Percentiles rank a stretch among this genome's conserved stretches.
Conservation (phyloP, 2,329 filamentous ascomycete species). For the Chaetoscypha palmicola region DNA sequence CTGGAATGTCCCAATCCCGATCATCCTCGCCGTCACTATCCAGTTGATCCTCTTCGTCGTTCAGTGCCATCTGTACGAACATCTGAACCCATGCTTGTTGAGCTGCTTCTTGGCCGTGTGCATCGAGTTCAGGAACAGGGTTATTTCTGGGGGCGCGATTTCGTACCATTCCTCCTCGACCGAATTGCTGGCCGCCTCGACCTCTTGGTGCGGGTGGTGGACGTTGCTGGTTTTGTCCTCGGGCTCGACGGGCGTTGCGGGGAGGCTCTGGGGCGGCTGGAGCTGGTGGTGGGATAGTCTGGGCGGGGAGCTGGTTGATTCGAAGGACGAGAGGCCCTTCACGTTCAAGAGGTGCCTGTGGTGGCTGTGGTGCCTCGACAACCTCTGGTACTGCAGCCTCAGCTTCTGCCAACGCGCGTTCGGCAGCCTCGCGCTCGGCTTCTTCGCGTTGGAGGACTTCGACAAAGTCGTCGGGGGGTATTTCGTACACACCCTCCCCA, state of each 20-base stretch:
- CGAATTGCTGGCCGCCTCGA: conserved; percentile 4
- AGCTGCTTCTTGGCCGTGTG: conserved; percentile 13
- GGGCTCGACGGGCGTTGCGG: conserved; percentile 8
- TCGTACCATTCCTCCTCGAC: conserved; percentile 4
- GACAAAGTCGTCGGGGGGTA: conserved; percentile 4
- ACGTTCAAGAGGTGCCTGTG: conserved; percentile 19
- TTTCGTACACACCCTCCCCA: conserved; percentile 33
- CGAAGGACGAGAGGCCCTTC: conserved; percentile 31
- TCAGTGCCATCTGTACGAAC: conserved; percentile 31
- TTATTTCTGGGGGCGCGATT: conserved; percentile 11
- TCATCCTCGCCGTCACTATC: conserved; percentile 37
- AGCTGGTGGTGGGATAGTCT: conserved; percentile 16
- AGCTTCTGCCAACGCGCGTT: conserved; percentile 7
- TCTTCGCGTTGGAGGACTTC: conserved; percentile 12
- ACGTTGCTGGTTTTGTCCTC: conserved; percentile 2
- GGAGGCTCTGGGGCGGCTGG: conserved; percentile 20
- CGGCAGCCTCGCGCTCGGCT: conserved; percentile 13
- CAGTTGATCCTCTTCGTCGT: conserved; percentile 30
- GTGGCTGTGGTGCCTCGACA: not conserved
- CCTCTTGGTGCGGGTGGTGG: conserved; percentile 6
- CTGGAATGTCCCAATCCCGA: conserved; percentile 36
- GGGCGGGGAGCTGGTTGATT: conserved; percentile 25
- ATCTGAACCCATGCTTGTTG: conserved; percentile 30
- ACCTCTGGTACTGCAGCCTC: conserved; percentile 3
- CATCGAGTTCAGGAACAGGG: conserved; percentile 7